Evolutionary conservation across 2,329 filamentous ascomycete genomes (phyloP), one percentile per base, ranked within the genome.

Genomic region (Fusarium fracticaudum): DNA sequence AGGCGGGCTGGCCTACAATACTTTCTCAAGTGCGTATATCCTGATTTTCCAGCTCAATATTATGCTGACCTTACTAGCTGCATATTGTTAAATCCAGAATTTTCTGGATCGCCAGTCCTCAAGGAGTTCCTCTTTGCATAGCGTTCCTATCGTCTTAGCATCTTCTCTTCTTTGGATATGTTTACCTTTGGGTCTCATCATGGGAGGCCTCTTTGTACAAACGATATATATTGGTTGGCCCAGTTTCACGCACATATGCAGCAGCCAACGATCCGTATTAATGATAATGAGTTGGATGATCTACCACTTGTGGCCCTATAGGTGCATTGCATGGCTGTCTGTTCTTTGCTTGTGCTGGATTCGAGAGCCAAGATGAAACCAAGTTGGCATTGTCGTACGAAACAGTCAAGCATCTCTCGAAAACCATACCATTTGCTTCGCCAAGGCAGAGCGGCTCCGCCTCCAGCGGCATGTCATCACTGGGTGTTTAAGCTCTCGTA

Each of bases 21-120:
- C 81, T 99, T 98, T 81, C 85, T 99, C 62, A 97, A 97, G 95
- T 97, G 85, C 69, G 93, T 50, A 40, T 44, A 47, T 35, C 10
- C 11, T 35, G n/a, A 2, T 14, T 29, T 20, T 22, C 20, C 15
- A 37, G n/a, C 11, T 18, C 29, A 40, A 29, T 38, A 41, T 26
- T 59, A 54, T 69, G 37, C 77, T 76, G 24, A 80, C 59, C 20
- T 26, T 57, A 24, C 14, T 79, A 97, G 94, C 80, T 98, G 95
- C 84, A 92, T 98, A 70, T 84, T 98, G 74, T 85, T 98, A 37
- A 98, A 98, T 81, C 96, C 96, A 0, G 95, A 98, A 82, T 98
- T 98, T 80, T 94, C 95, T 40, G 93, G 93, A 17, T 96, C 94
- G n/a, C 94, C 95, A 0, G 91, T 98, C 5, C 87, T 98, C 48